Evolutionary conservation across 2,329 filamentous ascomycete genomes (phyloP).

Genomic region (Colletotrichum destructivum): DNA sequence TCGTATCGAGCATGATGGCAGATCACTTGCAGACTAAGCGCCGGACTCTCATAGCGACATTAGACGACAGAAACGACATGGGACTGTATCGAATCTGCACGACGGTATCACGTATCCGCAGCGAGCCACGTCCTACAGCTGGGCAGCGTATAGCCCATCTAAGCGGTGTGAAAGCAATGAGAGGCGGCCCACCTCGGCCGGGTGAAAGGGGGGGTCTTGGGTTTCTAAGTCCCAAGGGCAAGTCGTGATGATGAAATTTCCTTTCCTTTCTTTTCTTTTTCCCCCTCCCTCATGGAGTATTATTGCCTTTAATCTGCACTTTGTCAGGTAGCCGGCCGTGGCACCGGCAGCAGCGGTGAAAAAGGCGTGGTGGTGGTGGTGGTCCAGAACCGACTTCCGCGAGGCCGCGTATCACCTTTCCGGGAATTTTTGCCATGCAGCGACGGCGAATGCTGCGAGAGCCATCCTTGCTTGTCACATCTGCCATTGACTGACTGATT

Average conservation of each 20-base stretch:
- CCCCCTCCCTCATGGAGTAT: too few species aligned
- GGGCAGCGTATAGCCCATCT: neutral
- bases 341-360: neutral
- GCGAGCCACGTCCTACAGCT: neutral
- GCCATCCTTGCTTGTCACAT: constrained; percentile 12
- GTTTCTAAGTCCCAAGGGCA: too few species aligned
- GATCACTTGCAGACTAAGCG: neutral
- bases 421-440: constrained; percentile 35
- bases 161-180: too few species aligned
- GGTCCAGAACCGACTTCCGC: constrained; percentile 16
- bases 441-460: constrained; percentile 12
- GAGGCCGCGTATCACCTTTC: constrained; percentile 24
- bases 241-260: too few species aligned
- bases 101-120: neutral
- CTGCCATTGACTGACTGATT: constrained; percentile 21
- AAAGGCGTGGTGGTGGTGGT: neutral
- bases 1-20: neutral
- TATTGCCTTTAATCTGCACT: too few species aligned
- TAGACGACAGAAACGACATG: constrained; percentile 1
- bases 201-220: too few species aligned
- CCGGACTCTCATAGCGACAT: neutral
- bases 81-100: neutral
- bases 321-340: too few species aligned
- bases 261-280: too few species aligned
- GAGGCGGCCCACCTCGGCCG: too few species aligned